Evolutionary conservation across 495 filamentous ascomycete genomes (phyloP), one percentile per base, ranked within the genome.

Genomic region (Penicilliopsis zonata): DNA sequence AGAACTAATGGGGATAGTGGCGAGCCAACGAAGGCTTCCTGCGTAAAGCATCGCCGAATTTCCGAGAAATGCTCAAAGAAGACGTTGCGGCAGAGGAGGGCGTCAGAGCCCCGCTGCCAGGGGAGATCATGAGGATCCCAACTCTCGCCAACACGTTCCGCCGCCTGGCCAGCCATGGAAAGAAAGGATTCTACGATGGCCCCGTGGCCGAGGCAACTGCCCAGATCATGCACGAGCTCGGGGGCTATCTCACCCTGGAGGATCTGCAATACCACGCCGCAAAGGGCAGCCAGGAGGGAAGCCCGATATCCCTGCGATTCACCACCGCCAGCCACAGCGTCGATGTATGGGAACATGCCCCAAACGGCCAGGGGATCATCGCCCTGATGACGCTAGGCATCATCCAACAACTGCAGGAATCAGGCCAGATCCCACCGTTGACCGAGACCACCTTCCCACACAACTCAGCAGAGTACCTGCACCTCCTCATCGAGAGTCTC

Each of bases 331-430:
- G 69, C 35, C 49, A 67, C 29, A 76, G 74, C 12, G 66, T 94
- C 13, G 76, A 90, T 43, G 50, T 98, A 1, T 96, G 87, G 87
- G 90, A 98, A 42, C 87, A 94, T 55, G 85, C 90, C 23, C 90
- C 90, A n/a, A 96, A 95, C 57, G 87, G 92, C 0, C 90, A 98
- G 54, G 90, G 90, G 8, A 80, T 98, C 40, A 85, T 96, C 0
- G 92, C 90, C 3, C 66, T 96, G 23, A 92, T 96, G 74, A 79
- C 90, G 1, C 65, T 98, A 0, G 90, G 92, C 2, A 88, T 96
- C 40, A 62, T 98, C 28, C 75, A 93, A 46, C 72, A 82, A 44
- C 69, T 98, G 4, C 82, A 93, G 55, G 65, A 69, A n/a, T 51
- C 52, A 7, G 75, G 74, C 23, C 72, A 73, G 37, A 82, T 94